Evolutionary conservation across 2,329 filamentous ascomycete genomes (phyloP), one percentile per base, ranked within the genome.

Genomic region (Cladosporium sp.): DNA sequence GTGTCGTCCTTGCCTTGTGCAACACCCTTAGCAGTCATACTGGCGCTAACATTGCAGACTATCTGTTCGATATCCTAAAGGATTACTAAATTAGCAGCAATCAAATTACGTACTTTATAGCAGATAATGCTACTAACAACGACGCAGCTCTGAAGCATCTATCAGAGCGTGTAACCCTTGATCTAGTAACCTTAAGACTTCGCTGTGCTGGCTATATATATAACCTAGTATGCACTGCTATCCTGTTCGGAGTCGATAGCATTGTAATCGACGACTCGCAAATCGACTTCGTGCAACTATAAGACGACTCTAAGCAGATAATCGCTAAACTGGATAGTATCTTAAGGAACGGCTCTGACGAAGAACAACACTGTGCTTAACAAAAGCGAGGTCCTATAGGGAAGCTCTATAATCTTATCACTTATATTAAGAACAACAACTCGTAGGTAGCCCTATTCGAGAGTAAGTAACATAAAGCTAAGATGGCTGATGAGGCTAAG

Each of bases 81-180:
- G 43, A 61, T 10, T 61, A 61, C 16, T 30, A 49, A 26, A 61
- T 61, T 8, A 34, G 10, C 10, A 51, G 58, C 10, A 49, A 30
- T 10, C 39, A 61, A 23, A 43, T 71, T 43, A 64, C 63, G 21
- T 70, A 67, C 64, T 71, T 69, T 48, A 65, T 68, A 16, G 57
- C 65, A n/a, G 65, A 67, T 64, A 71, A 71, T 46, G 68, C 67
- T n/a, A 30, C 14, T n/a, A 71, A 67, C 54, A 71, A 71, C 53
- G 62, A 53, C 28, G 66, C 51, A 5, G 58, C 28, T 28, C n/a
- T 69, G 2, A 5, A 64, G 14, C 16, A 25, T 26, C 30, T 59
- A 14, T 16, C 11, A 16, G 43, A 36, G 30, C 30, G 30, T 34
- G 32, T 67, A 21, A 23, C 54, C 43, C 63, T 69, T 43, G 30